Evolutionary conservation across 2,329 filamentous ascomycete genomes (phyloP), one percentile per base, ranked within the genome.

Genomic region (Cryphonectria carpinicola): DNA sequence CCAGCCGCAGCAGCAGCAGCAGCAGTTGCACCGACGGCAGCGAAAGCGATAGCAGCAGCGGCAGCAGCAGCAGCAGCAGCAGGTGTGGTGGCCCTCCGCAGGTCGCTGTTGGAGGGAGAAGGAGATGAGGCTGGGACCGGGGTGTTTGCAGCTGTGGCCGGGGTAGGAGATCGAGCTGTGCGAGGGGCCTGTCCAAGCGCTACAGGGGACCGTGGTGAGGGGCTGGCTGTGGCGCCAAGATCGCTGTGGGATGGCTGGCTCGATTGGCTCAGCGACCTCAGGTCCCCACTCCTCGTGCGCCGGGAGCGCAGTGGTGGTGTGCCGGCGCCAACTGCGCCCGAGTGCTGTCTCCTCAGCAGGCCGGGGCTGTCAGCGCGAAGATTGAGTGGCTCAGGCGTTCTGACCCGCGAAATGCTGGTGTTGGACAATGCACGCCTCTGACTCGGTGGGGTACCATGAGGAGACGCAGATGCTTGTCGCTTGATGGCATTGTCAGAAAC

Each of bases 271-370:
- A 89, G 88, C 75, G 88, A 88, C 82, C 92, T 84, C 76, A 97
- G 85, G 85, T 97, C 93, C 81, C 92, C 91, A 86, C 71, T 72
- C 63, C 92, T 95, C 80, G 90, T 82, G 79, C 86, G 87, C 78
- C 82, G 86, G 79, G 93, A 89, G 77, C 94, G 88, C 72, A 96
- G 86, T 64, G 92, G 90, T 74, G 91, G 92, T 71, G 90, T 92
- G 74, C 61, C 61, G 22, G 90, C 91, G 74, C 61, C 61, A 64
- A 32, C 17, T 39, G 61, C 39, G 61, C 81, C 81, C 78, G 81
- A 84, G 74, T 83, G 76, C 78, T 39, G 37, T 11, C 37, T 39
- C 37, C 73, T 85, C 80, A 79, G 75, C 80, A 80, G 85, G 83
- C 86, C 84, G 83, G 86, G 85, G 69, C 90, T 93, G 74, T 91